phyloP scores from a whole-genome alignment of 345 rosid genomes.

The Adansonia digitata region DNA sequence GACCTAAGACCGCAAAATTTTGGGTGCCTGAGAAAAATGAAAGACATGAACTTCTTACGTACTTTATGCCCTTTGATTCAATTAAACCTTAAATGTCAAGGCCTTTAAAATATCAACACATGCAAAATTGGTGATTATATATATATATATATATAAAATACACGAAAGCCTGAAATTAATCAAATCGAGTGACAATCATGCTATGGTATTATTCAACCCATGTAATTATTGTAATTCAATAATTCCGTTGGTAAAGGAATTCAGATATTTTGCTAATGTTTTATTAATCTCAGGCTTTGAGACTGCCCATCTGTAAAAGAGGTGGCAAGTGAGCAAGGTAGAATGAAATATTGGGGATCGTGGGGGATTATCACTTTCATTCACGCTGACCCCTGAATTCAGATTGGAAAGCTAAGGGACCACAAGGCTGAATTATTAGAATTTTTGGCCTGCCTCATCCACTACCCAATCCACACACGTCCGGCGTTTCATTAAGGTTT shows the following conservation, averaged over 20 bases:
- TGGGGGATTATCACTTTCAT: not conserved
- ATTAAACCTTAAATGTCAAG: not conserved
- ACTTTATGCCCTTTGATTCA: no score
- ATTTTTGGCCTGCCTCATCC: not conserved
- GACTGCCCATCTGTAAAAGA: not conserved
- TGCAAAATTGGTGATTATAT: not conserved
- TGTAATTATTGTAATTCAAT: no score
- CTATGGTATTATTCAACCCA: no score
- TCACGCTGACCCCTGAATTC: no score
- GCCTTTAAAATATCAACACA: not conserved
- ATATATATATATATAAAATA: no score
- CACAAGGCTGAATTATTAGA: not conserved
- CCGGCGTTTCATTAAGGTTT: not conserved
- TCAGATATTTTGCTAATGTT: not conserved
- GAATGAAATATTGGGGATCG: not conserved
- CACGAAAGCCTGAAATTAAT: no score
- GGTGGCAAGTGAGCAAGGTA: not conserved
- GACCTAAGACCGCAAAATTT: not conserved
- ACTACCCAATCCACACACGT: not conserved
- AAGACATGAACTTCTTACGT: not conserved
- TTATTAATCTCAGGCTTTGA: not conserved
- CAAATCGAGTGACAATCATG: not conserved
- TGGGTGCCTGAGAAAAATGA: not conserved
- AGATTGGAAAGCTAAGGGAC: no score
- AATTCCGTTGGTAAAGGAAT: no score